phyloP scores from a whole-genome alignment of 768 basidiomycete species.

The Mrakia hoshinonis region DNA sequence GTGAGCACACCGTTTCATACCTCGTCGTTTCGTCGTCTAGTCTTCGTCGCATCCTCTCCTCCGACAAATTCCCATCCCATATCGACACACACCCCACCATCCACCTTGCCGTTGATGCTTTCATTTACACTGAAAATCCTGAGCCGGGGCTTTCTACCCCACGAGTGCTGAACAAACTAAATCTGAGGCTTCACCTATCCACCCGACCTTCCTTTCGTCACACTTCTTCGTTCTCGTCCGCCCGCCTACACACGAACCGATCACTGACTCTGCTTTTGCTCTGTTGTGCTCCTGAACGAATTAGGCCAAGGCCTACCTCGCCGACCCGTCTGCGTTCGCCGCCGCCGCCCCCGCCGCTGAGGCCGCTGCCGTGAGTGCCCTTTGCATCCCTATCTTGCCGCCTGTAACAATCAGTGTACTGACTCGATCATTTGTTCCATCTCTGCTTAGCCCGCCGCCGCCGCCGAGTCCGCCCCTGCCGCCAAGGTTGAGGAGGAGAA shows the following conservation, averaged over 20 bases:
- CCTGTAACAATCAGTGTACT: slow-evolving; percentile 54
- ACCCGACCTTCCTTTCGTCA: slow-evolving; percentile 36
- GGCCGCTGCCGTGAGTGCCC: slow-evolving; percentile 3
- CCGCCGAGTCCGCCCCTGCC: slow-evolving; percentile 10
- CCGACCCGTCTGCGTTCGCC: slow-evolving; percentile 90
- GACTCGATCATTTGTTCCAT: slow-evolving; percentile 37
- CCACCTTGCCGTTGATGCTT: slow-evolving; percentile 40
- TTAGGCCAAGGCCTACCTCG: slow-evolving; percentile 90
- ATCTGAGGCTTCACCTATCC: slow-evolving; percentile 25
- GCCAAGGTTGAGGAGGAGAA: slow-evolving; percentile 54
- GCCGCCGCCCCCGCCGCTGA: slow-evolving; percentile 22
- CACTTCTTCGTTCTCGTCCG: slow-evolving; percentile 9
- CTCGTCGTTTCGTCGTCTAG: slow-evolving; percentile 32
- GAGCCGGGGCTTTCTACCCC: slow-evolving; percentile 43
- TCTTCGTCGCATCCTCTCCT: neutral
- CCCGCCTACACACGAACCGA: neutral
- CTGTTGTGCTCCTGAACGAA: slow-evolving; percentile 34
- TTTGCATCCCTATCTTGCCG: slow-evolving; percentile 67
- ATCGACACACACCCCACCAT: neutral
- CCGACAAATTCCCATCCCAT: neutral
- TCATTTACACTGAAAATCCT: slow-evolving; percentile 76
- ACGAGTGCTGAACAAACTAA: slow-evolving; percentile 34
- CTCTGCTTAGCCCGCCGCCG: neutral
- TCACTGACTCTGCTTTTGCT: slow-evolving; percentile 31
- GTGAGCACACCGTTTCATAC: slow-evolving; percentile 45